A percentile compares a stretch with the other conserved stretches of the same genome.
phyloP scores from a whole-genome alignment of 2,329 filamentous ascomycete species.

The Trichocomaceae sp. region DNA sequence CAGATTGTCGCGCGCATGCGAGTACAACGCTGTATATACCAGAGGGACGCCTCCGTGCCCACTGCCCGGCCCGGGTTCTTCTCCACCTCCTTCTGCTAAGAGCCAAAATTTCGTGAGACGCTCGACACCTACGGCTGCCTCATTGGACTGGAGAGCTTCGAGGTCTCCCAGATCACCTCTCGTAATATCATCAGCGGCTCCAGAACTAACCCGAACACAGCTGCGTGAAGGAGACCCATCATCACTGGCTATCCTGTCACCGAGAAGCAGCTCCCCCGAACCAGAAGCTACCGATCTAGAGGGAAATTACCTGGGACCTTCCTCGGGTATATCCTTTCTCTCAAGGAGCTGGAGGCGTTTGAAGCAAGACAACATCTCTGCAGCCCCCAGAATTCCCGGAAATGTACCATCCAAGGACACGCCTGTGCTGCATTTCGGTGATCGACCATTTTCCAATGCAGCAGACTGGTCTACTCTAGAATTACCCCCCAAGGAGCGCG shows the following conservation, averaged over 20 bases:
- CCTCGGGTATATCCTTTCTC: conserved; percentile 51
- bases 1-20: conserved; percentile 26
- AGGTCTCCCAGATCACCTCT: background rate
- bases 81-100: conserved; percentile 11
- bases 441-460: conserved; percentile 42
- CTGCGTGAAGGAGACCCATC: background rate
- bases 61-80: conserved; percentile 16
- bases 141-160: background rate
- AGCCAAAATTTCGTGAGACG: conserved; percentile 11
- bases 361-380: conserved; percentile 45
- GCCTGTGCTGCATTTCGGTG: conserved; percentile 45
- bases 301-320: conserved; percentile 51
- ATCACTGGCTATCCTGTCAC: conserved; percentile 16
- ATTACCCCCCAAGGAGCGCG: conserved; percentile 35
- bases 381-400: conserved; percentile 24
- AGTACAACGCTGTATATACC: conserved; percentile 33
- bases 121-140: conserved; percentile 1
- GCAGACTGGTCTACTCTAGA: conserved; percentile 28
- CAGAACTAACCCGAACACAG: background rate
- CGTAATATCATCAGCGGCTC: background rate
- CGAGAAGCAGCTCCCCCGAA: conserved; percentile 38
- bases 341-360: conserved; percentile 62
- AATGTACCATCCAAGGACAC: conserved; percentile 36
- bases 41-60: conserved; percentile 32
- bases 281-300: conserved; percentile 45